Conservation (phyloP, 192 early-diverging fungal species). For the Spizellomyces punctatus region DNA sequence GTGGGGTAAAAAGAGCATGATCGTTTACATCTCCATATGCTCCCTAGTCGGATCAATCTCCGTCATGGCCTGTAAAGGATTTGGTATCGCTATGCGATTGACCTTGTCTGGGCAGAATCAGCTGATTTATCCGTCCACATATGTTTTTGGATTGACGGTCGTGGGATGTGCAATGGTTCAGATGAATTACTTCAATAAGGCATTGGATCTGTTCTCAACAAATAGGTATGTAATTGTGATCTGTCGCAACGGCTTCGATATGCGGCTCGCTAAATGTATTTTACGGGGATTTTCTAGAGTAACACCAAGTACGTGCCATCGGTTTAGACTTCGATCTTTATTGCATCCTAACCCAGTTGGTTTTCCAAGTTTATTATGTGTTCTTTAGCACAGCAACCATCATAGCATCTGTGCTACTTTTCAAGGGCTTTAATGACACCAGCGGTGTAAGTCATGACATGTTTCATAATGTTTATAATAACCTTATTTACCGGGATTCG, state of each 20-base stretch:
- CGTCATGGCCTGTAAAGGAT: constrained; percentile 90
- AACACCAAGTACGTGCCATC: constrained; percentile 42
- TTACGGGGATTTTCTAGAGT: constrained; percentile 20
- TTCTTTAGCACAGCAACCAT: constrained; percentile 96
- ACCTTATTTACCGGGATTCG: constrained; percentile 3
- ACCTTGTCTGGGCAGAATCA: constrained; percentile 94
- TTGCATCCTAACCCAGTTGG: neutral
- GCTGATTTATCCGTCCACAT: constrained; percentile 86
- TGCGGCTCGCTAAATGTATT: neutral
- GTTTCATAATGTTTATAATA: neutral
- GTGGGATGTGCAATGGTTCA: constrained; percentile 85
- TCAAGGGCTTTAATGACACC: constrained; percentile 74
- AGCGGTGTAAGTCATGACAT: constrained; percentile 18
- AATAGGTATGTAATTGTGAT: constrained; percentile 53
- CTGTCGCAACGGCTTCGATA: constrained; percentile 32
- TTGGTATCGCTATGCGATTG: constrained; percentile 89
- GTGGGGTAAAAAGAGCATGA: constrained; percentile 76
- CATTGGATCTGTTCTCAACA: constrained; percentile 88
- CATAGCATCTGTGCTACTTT: constrained; percentile 83
- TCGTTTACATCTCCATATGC: constrained; percentile 95
- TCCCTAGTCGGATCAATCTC: constrained; percentile 90
- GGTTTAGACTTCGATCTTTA: neutral
- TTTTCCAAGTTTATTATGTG: constrained; percentile 84
- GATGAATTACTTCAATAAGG: constrained; percentile 99
- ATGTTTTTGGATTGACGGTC: constrained; percentile 81